A percentile compares a stretch with the other conserved stretches of the same genome.
These are phyloP conservation scores for Senecio squalidus DNA, from an alignment of 140 eudicot species.

Conservation along the genomic window DNA sequence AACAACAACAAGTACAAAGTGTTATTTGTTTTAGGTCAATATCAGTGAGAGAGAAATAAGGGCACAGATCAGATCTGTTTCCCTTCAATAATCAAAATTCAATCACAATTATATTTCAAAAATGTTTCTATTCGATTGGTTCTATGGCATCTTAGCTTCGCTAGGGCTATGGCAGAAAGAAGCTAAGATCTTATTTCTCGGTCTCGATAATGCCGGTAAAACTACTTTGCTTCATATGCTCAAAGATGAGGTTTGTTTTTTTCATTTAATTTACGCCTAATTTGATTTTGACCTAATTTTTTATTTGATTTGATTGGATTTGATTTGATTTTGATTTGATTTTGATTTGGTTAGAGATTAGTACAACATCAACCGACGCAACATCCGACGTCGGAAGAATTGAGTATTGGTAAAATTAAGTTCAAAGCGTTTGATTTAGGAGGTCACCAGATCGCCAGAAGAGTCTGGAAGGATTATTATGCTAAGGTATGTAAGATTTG, in stretches of 20 bases:
- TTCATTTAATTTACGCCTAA: not conserved
- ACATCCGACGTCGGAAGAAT: constrained; percentile 60
- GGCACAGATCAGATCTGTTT: not conserved
- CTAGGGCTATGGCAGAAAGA: constrained; percentile 55
- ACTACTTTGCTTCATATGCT: constrained; percentile 55
- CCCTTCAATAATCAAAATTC: not conserved
- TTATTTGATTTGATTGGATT: not conserved
- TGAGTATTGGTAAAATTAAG: constrained; percentile 64
- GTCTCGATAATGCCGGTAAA: constrained; percentile 56
- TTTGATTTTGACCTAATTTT: not conserved
- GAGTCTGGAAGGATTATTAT: constrained; percentile 70
- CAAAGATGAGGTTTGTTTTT: constrained; percentile 40
- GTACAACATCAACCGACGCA: constrained; percentile 68
- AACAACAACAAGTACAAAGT: too few species aligned
- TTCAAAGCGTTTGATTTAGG: constrained; percentile 70
- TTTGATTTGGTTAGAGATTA: constrained; percentile 34
- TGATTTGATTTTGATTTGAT: not conserved
- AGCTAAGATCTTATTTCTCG: constrained; percentile 53
- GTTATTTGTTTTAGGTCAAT: too few species aligned
- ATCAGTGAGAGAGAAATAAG: too few species aligned
- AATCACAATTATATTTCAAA: not conserved
- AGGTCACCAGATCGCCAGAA: constrained; percentile 67
- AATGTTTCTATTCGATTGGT: constrained; percentile 53
- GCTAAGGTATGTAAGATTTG: constrained; percentile 50
- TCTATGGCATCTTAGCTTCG: constrained; percentile 47